Conservation (phyloP, 2,329 filamentous ascomycete species). For the Coniochaeta sp. region DNA sequence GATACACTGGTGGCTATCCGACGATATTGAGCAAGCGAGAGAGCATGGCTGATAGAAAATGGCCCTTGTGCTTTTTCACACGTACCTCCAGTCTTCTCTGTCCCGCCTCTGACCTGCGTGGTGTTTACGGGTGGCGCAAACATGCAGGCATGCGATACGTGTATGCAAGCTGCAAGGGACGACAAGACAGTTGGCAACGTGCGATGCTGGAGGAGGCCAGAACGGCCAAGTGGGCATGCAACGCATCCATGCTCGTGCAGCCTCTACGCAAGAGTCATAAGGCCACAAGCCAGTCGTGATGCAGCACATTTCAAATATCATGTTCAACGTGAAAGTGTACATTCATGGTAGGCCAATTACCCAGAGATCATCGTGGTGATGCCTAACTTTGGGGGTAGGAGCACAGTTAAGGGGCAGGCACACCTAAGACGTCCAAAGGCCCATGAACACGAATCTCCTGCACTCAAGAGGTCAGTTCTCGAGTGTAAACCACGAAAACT, state of each 20-base stretch:
- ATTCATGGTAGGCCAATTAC: background rate
- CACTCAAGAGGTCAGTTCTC: background rate
- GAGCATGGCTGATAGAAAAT: constrained; percentile 1
- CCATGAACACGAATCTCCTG: background rate
- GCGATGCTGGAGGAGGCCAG: background rate
- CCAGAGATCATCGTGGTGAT: background rate
- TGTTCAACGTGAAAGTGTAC: background rate
- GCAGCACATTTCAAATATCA: background rate
- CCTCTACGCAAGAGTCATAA: too few relatives aligned
- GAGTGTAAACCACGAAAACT: background rate
- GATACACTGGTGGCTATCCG: background rate
- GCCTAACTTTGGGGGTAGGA: background rate
- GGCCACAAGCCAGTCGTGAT: background rate
- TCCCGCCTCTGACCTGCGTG: background rate
- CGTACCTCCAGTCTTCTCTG: background rate
- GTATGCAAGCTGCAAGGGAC: constrained; percentile 17
- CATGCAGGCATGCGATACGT: constrained; percentile 8
- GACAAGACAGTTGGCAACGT: constrained; percentile 2
- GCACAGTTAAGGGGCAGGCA: background rate
- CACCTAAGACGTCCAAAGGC: background rate
- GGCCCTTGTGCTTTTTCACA: background rate
- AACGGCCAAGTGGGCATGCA: background rate
- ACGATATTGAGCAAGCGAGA: background rate
- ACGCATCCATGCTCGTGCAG: background rate
- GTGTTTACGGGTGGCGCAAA: background rate